Percentiles rank a stretch among this genome's conserved stretches.
Conservation (phyloP, 176 grass and related monocot species). For the Saccharum spontaneum region DNA sequence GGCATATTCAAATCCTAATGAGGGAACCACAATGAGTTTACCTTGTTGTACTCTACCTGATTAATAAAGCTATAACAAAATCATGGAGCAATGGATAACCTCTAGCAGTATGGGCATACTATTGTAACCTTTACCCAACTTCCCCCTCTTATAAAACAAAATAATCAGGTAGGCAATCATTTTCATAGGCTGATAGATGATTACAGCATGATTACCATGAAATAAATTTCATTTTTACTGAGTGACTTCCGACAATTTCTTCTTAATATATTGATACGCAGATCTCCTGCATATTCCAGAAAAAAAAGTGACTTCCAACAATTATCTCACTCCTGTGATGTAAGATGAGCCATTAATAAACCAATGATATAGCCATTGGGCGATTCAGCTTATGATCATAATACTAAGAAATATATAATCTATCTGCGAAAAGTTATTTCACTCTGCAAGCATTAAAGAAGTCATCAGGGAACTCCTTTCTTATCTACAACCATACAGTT, state of each 20-base stretch:
- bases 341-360: not conserved
- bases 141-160: constrained; percentile 4
- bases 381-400: not conserved
- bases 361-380: not conserved
- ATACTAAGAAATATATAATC: not conserved
- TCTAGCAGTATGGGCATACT: not conserved
- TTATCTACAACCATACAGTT: not conserved
- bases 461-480: not conserved
- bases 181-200: not conserved
- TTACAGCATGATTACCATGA: not conserved
- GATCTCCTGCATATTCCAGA: not conserved
- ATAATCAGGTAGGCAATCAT: not conserved
- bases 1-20: not conserved
- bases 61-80: not conserved
- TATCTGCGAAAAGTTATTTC: not conserved
- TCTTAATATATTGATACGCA: not conserved
- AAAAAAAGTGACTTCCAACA: not conserved
- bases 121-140: not conserved
- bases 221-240: not conserved
- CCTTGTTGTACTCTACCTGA: not conserved
- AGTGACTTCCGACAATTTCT: not conserved
- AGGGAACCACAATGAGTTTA: constrained; percentile 5
- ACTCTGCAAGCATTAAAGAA: not conserved
- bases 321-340: not conserved
- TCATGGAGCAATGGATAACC: not conserved